A percentile compares a stretch with the other conserved stretches of the same genome.
Evolutionary conservation across 1,284 basidiomycete species (phyloP).

Genomic region (Xerocomus amazonicus): DNA sequence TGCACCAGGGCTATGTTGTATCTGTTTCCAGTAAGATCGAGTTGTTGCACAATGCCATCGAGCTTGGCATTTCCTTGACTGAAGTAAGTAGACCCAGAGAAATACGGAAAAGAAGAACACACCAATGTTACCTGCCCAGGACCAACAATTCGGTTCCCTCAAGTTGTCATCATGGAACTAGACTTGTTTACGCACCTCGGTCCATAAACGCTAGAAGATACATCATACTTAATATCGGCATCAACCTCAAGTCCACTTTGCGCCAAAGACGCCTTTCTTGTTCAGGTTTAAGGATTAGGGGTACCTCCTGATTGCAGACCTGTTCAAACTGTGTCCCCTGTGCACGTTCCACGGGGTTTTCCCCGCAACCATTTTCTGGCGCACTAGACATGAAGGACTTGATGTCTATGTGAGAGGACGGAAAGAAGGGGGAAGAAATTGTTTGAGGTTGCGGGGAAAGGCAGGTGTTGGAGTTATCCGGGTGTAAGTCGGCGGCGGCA

Average conservation of each 20-base stretch:
- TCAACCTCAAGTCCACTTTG: constrained; percentile 60
- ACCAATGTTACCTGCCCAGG: too few relatives aligned
- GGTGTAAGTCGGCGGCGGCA: too few relatives aligned
- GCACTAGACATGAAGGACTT: background rate
- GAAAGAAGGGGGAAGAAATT: too few relatives aligned
- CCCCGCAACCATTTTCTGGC: background rate
- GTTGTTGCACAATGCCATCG: constrained; percentile 52
- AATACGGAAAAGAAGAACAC: too few relatives aligned
- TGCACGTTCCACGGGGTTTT: too few relatives aligned
- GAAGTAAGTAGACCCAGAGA: background rate
- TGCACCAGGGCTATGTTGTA: constrained; percentile 65
- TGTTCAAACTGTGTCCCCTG: background rate
- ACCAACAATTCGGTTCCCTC: too few relatives aligned
- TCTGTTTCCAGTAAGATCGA: constrained; percentile 52
- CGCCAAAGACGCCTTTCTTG: constrained; percentile 58
- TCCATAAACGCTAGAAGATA: constrained; percentile 66
- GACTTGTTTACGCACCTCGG: constrained; percentile 40
- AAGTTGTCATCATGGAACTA: background rate
- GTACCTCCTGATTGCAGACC: constrained; percentile 1
- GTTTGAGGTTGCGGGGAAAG: too few relatives aligned
- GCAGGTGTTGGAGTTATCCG: too few relatives aligned
- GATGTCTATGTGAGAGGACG: background rate
- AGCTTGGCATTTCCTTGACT: constrained; percentile 59
- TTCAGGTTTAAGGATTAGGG: constrained; percentile 26
- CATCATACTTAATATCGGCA: constrained; percentile 64